These are phyloP conservation scores for Syncephalastrum monosporum DNA, from an alignment of 371 early-diverging fungal genomes.

Conservation along the genomic window DNA sequence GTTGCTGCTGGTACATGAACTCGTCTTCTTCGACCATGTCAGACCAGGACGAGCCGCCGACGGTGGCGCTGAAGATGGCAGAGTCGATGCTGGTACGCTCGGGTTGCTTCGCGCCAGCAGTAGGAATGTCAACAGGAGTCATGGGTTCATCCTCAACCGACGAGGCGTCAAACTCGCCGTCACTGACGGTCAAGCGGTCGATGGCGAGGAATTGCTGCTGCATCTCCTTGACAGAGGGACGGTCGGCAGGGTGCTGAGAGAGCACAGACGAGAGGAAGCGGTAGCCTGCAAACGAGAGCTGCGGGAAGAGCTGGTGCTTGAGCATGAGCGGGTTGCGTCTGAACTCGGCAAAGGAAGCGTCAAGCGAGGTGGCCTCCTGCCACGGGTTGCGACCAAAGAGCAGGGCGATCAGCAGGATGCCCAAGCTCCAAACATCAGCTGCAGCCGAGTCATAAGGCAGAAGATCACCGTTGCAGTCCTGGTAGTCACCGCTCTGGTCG, in stretches of 20 bases:
- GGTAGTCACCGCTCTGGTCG: slow-evolving; percentile 28
- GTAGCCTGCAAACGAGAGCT: slow-evolving; percentile 31
- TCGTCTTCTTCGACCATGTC: slow-evolving; percentile 45
- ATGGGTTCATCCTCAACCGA: slow-evolving; percentile 26
- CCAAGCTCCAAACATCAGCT: slow-evolving; percentile 77
- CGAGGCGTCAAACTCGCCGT: slow-evolving; percentile 34
- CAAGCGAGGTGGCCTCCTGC: slow-evolving; percentile 60
- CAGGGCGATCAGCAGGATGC: slow-evolving; percentile 73
- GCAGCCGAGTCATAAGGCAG: slow-evolving; percentile 62
- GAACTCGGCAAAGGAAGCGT: slow-evolving; percentile 57
- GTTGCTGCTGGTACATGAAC: slow-evolving; percentile 2
- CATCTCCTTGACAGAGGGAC: slow-evolving; percentile 36
- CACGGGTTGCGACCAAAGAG: slow-evolving; percentile 82
- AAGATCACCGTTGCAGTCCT: slow-evolving; percentile 15
- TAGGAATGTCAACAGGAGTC: slow-evolving; percentile 35
- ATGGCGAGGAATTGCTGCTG: slow-evolving; percentile 29
- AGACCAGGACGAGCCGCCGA: slow-evolving; percentile 34
- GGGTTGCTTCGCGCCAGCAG: slow-evolving; percentile 20
- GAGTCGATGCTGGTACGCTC: slow-evolving; percentile 39
- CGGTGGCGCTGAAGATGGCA: slow-evolving; percentile 36
- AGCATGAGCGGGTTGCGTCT: slow-evolving; percentile 49
- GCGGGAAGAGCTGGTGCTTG: slow-evolving; percentile 51
- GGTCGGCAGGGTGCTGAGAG: slow-evolving; percentile 26
- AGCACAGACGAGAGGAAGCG: slow-evolving; percentile 36
- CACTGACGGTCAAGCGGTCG: slow-evolving; percentile 26